Base-by-base conservation (phyloP, 805 yeast species). In the Lipomyces starkeyi region DNA sequence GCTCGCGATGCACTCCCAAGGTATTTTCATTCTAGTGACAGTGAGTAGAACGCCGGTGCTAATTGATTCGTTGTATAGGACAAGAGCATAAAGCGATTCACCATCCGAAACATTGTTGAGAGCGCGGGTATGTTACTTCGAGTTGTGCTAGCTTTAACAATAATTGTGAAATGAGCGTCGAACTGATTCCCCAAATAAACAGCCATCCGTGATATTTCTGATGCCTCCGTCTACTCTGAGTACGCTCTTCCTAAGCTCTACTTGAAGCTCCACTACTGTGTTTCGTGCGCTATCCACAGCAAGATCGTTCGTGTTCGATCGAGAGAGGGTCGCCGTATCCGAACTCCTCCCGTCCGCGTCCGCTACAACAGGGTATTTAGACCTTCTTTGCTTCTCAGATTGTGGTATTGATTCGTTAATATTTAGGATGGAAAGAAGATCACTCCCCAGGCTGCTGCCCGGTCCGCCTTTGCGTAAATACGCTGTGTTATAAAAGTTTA, bases 281-380 rank as follows among this genome's bases (percentile, higher is more conserved):
- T 95, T 79, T 95, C 99, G 74, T 95, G 99, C 87, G 99, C 99
- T 80, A 94, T 95, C 80, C 99, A 95, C 89, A 96, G 97, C 85
- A 95, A 97, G 92, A 91, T 95, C 80, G 99, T 95, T 82, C 95
- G 99, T 88, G 99, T 95, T 79, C 95, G 99, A 89, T 95, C 98
- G 76, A 91, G 98, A 88, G 87, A 90, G 78, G 97, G 93, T 88
- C 95, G 99, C 90, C 94, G 95, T 86, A 84, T 91, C 86, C 93
- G 99, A 89, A 81, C 98, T 84, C 98, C 99, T 76, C 99, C 99
- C 79, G 93, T 88, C 82, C 93, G 99, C 86, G 97, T 90, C 86
- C 94, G 99, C 88, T 95, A 91, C 92, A 91, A 88, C 91, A 87
- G 88, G 81, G 72, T 69, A 69, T 40, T 66, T 56, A 13, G 17